phyloP scores from a whole-genome alignment of 2,329 filamentous ascomycete genomes.

The Albophoma yamanashiensis region DNA sequence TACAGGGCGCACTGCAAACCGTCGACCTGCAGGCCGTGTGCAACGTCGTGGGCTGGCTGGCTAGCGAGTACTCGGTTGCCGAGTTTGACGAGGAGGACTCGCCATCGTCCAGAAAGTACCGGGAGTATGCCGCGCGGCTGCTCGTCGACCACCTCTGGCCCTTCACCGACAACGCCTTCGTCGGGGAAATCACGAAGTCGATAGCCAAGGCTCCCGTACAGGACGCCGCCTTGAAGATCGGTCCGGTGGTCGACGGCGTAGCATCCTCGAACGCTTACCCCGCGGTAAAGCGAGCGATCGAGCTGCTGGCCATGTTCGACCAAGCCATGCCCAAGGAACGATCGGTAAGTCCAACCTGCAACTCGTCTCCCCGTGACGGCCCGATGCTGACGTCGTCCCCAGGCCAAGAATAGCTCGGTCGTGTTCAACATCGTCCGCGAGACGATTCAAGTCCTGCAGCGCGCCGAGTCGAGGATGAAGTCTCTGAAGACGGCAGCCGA shows the following conservation, averaged over 20 bases:
- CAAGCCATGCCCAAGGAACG: conserved; percentile 53
- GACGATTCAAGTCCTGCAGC: conserved; percentile 72
- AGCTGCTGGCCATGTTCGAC: conserved; percentile 51
- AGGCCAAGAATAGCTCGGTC: conserved; percentile 39
- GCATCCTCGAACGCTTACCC: conserved; percentile 48
- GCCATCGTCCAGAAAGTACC: conserved; percentile 39
- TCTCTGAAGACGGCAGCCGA: conserved; percentile 52
- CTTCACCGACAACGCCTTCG: conserved; percentile 43
- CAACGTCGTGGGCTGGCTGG: conserved; percentile 46
- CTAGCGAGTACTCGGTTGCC: conserved; percentile 44
- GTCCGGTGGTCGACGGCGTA: conserved; percentile 34
- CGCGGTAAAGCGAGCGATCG: conserved; percentile 45
- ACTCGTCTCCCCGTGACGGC: no score
- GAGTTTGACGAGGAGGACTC: conserved; percentile 50
- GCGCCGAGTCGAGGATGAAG: conserved; percentile 62
- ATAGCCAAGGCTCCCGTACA: conserved; percentile 38
- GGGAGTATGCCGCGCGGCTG: conserved; percentile 44
- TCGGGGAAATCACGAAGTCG: conserved; percentile 42
- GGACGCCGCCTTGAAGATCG: conserved; percentile 39
- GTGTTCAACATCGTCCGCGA: conserved; percentile 72
- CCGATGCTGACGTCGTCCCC: conserved; percentile 6
- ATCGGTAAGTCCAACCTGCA: conserved; percentile 35
- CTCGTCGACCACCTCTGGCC: conserved; percentile 48
- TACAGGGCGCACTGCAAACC: conserved; percentile 37
- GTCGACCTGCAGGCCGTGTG: conserved; percentile 40